These are phyloP conservation scores for Coccomyxa sp. DNA, from an alignment of 139 green algal genomes.

Conservation along the genomic window DNA sequence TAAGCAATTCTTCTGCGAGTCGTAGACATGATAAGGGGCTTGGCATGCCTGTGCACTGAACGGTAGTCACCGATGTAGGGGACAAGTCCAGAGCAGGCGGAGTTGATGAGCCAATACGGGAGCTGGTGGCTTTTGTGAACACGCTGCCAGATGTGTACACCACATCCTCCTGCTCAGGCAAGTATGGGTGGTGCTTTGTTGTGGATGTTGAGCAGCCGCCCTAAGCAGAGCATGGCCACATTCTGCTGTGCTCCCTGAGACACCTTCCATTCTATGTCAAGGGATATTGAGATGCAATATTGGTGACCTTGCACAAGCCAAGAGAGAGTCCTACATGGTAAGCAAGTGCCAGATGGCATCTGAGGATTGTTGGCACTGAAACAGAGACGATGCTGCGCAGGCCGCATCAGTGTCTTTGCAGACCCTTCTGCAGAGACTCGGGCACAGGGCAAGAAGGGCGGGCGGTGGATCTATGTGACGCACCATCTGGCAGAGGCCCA, in stretches of 20 bases:
- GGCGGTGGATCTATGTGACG: constrained; percentile 60
- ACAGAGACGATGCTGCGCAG: neutral
- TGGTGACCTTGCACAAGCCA: too few species aligned
- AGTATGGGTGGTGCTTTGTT: too few species aligned
- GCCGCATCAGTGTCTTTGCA: constrained; percentile 51
- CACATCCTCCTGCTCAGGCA: constrained; percentile 42
- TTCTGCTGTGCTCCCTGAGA: neutral
- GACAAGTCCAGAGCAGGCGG: constrained; percentile 67
- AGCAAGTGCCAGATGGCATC: too few species aligned
- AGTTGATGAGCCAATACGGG: constrained; percentile 51
- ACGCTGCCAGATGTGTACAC: constrained; percentile 44
- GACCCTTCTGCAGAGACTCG: constrained; percentile 35
- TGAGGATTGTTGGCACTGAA: too few species aligned
- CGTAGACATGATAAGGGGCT: neutral
- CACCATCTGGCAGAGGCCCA: constrained; percentile 43
- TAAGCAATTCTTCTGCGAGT: neutral
- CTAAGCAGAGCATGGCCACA: neutral
- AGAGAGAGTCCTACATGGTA: too few species aligned
- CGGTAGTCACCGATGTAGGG: constrained; percentile 14
- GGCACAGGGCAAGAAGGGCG: constrained; percentile 50
- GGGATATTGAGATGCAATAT: too few species aligned
- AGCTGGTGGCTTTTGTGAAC: constrained; percentile 57
- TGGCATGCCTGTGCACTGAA: neutral
- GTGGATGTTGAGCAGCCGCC: neutral
- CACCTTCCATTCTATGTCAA: too few species aligned